These are phyloP conservation scores for Elongisporangium anandrum DNA, from an alignment of 352 stramenopile genomes.

Conservation along the genomic window DNA sequence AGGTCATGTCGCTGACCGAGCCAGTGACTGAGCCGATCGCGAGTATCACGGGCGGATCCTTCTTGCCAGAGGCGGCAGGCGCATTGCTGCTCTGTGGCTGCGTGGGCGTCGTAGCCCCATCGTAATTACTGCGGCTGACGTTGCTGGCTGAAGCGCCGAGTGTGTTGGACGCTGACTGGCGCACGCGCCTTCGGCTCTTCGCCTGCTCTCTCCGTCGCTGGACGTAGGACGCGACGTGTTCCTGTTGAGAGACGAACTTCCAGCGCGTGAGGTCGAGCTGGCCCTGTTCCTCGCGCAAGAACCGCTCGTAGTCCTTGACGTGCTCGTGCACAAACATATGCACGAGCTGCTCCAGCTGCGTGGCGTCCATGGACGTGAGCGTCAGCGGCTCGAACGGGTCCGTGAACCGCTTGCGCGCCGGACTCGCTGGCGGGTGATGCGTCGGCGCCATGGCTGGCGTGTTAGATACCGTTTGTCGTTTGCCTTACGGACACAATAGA, in stretches of 20 bases:
- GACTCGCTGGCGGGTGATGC: neutral
- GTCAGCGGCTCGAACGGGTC: slow-evolving; percentile 22
- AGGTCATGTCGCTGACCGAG: slow-evolving; percentile 34
- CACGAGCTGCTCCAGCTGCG: slow-evolving; percentile 24
- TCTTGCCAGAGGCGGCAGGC: neutral
- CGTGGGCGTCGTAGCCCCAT: neutral
- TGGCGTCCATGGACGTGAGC: slow-evolving; percentile 15
- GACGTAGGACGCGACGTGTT: slow-evolving; percentile 25
- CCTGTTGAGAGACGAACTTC: slow-evolving; percentile 35
- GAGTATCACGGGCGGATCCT: slow-evolving; percentile 14
- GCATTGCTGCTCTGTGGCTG: neutral
- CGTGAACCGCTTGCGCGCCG: slow-evolving; percentile 15
- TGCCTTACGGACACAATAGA: neutral
- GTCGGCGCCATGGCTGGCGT: neutral
- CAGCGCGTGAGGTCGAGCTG: slow-evolving; percentile 21
- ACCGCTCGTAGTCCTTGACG: slow-evolving; percentile 25
- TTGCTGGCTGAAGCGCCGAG: neutral
- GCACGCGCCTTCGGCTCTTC: neutral
- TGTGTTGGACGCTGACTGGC: neutral
- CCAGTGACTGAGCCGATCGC: slow-evolving; percentile 27
- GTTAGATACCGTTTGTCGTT: neutral
- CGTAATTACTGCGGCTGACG: neutral
- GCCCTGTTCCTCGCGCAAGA: slow-evolving; percentile 14
- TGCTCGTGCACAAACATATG: slow-evolving; percentile 22
- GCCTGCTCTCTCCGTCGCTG: slow-evolving; percentile 8